Evolutionary conservation across 257 asterid species (phyloP).

Genomic region (Solanum sejunctum): DNA sequence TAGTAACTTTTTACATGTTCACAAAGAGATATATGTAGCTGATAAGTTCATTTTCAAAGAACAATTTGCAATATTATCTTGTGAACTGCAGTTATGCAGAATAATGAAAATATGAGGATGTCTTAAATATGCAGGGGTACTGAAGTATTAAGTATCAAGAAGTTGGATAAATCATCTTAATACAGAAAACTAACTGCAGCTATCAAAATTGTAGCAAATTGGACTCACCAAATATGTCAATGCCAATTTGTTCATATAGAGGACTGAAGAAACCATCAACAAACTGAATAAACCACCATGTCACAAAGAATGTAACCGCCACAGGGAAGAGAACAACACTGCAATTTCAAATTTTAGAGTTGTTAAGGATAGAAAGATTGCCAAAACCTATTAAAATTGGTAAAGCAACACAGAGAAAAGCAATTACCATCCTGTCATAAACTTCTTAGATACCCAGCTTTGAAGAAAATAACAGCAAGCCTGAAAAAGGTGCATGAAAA

Average conservation of each 20-base stretch:
- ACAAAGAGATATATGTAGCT: background rate
- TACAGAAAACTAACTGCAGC: background rate
- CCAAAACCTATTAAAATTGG: background rate
- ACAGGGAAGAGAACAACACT: slow-evolving; percentile 90
- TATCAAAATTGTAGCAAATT: background rate
- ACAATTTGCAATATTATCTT: background rate
- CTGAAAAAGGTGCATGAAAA: slow-evolving; percentile 24
- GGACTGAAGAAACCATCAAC: slow-evolving; percentile 99
- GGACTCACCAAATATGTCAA: slow-evolving; percentile 69
- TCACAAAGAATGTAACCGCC: slow-evolving; percentile 76
- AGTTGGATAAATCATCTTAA: background rate
- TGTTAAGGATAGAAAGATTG: background rate
- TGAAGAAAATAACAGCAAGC: slow-evolving; percentile 88
- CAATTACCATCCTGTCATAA: slow-evolving; percentile 94
- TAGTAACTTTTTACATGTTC: background rate
- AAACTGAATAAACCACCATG: slow-evolving; percentile 95
- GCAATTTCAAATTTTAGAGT: slow-evolving; percentile 23
- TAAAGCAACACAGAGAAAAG: slow-evolving; percentile 6
- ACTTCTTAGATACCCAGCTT: slow-evolving; percentile 89
- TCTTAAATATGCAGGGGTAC: background rate
- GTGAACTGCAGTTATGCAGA: background rate
- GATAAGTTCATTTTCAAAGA: background rate
- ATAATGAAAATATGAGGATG: background rate
- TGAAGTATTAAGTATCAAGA: background rate
- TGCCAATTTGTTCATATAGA: slow-evolving; percentile 65